Evolutionary conservation across 208 protist species (phyloP), one percentile per base, ranked within the genome.

Genomic region (Trypanosoma caninum): DNA sequence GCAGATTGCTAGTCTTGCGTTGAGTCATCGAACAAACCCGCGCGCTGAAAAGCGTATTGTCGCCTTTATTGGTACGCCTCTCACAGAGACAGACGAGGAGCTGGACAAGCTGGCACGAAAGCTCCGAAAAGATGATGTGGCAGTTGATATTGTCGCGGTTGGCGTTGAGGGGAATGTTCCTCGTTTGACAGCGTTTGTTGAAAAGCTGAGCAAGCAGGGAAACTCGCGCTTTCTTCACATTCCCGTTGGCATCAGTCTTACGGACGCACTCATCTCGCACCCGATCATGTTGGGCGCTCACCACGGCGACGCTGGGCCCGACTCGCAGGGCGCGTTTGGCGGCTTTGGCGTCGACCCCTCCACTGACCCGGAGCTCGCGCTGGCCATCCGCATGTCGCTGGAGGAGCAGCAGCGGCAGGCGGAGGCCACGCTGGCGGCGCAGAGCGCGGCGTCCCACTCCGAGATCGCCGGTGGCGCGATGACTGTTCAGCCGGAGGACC

Each of bases 91-190:
- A 1, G 71, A 84, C 35, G 84, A 87, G 51, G 84, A 95, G 58
- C 71, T 99, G 16, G 91, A 91, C 28, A 80, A 79, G 66, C 81
- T 99, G 35, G 98, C 91, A 11, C 94, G 95, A 62, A 91, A 92
- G 64, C 84, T 99, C 23, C 97, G 98, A 46, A 99, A 99, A 76
- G 96, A 98, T 66, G 94, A 97, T 65, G 89, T 99, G 22, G 87
- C 97, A 8, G 93, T 99, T 3, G 97, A 99, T 65, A 79, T 99
- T 28, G 84, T 99, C 6, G 89, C 80, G 51, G 98, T 99, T 79
- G 97, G 98, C 51, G 80, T 91, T 18, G 82, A 96, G 25, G 69
- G 74, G 31, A 98, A 99, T 67, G 65, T 80, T 34, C 71, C 81
- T 27, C 91, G 97, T 54, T 86, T 99, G 16, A 67, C 94, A 33